Conservation (phyloP, 2,329 filamentous ascomycete genomes). For the Coniochaeta sp. region DNA sequence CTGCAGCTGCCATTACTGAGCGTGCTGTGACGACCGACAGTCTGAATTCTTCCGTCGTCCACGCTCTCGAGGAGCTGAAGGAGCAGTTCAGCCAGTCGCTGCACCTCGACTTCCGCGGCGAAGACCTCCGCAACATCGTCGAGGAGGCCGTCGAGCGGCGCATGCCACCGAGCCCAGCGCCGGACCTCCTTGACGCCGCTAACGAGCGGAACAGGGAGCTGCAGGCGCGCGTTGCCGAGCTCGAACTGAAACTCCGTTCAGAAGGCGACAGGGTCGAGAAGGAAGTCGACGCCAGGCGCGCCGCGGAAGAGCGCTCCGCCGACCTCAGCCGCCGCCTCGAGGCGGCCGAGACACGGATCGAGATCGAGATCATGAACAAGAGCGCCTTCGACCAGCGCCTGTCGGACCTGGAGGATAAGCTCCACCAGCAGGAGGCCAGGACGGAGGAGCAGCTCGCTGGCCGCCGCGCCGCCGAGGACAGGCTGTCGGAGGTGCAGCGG, state of each 20-base stretch:
- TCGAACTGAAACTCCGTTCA: slow-evolving; percentile 48
- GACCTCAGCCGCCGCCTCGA: slow-evolving; percentile 49
- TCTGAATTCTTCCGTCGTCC: slow-evolving; percentile 38
- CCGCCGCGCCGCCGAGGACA: slow-evolving; percentile 64
- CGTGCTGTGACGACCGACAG: slow-evolving; percentile 26
- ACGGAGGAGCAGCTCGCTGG: slow-evolving; percentile 56
- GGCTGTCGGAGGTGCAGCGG: slow-evolving; percentile 63
- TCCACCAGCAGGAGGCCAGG: slow-evolving; percentile 55
- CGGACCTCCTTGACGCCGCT: slow-evolving; percentile 34
- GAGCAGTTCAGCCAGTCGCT: slow-evolving; percentile 40
- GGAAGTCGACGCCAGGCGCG: slow-evolving; percentile 40
- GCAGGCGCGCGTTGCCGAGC: slow-evolving; percentile 49
- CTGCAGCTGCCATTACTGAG: slow-evolving; percentile 17
- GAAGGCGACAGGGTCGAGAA: slow-evolving; percentile 41
- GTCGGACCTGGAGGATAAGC: slow-evolving; percentile 61
- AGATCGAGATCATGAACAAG: slow-evolving; percentile 54
- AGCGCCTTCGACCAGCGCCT: slow-evolving; percentile 54
- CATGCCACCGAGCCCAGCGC: slow-evolving; percentile 41
- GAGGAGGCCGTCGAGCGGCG: slow-evolving; percentile 55
- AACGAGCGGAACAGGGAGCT: slow-evolving; percentile 50
- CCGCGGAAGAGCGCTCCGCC: slow-evolving; percentile 44
- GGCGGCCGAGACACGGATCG: slow-evolving; percentile 49
- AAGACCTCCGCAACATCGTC: slow-evolving; percentile 54
- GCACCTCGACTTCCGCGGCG: slow-evolving; percentile 34
- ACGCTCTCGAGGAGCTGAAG: slow-evolving; percentile 60